Base-by-base conservation (phyloP, 1,284 basidiomycete species). In the Golubevia sp. region DNA sequence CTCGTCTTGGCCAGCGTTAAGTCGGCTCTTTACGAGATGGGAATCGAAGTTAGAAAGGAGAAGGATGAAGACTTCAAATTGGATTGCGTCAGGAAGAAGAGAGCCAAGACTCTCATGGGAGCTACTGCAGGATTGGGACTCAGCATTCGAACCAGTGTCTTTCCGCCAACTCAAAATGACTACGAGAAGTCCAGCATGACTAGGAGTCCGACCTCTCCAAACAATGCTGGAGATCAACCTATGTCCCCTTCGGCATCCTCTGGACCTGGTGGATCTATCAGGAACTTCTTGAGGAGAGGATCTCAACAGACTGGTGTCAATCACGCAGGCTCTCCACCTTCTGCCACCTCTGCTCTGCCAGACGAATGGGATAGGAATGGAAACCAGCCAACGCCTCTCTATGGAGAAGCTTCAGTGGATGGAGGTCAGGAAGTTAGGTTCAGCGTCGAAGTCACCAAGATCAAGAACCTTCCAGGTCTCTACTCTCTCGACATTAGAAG, bases 1-100 rank as follows among this genome's bases (percentile, higher is more conserved):
- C 91, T 93, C 68, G 93, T 98, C 51, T 92, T 99, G 86, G 88
- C 87, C 64, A 91, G 94, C 79, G 89, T 98, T 38, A 87, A 88
- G 72, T 87, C 87, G 64, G 91, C 94, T 18, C 86, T 99, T 62
- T 88, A 90, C 73, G 88, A 88, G 50, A 95, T 99, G 93, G 97
- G 96, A 23, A 87, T 99, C 63, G 93, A 96, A 55, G 88, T 95
- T 68, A 89, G 91, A 77, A 86, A 89, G 55, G 86, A 91, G 88
- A 70, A 92, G 94, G 79, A 97, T 89, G 86, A 95, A 92, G 87
- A 79, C 51, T 79, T 76, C 63, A 77, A 77, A 62, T 59, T 82
- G 23, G 79, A 82, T 53, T 82, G 79, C 56, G 55, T 82, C 23
- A 77, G 79, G 24, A 64, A 70, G 15, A 81, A 79, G 65, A 71